Base-by-base conservation (phyloP, 2,329 filamentous ascomycete species). In the Sporothrix luriei region DNA sequence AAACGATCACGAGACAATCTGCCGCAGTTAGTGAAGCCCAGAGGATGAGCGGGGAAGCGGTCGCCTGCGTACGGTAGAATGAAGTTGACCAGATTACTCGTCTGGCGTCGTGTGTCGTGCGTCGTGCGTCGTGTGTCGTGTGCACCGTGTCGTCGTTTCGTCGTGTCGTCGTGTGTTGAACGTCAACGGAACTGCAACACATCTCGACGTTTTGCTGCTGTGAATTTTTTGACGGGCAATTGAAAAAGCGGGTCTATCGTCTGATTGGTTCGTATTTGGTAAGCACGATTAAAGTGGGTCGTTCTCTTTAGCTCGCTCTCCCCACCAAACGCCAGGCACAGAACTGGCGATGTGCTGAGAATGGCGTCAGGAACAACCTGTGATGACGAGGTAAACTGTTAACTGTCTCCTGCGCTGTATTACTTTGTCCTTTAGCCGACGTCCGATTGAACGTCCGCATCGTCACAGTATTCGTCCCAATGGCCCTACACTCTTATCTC, bases 91-190 rank as follows among this genome's bases (percentile, higher is more conserved):
- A 19, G 2, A 1, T 59, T 16, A 21, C 33, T 52, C 10, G 55
- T 43, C 33, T 9, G 33, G 11, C n/a, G 6, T 24, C 38, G 55
- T 16, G 19, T 21, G 29, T 21, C 38, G 38, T 4, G 38, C 38
- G 38, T 40, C 38, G 38, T 40, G n/a, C n/a, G n/a, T n/a, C n/a
- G n/a, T n/a, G 38, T 11, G 55, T 61, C 5, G 10, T 13, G n/a
- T 61, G 33, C 55, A n/a, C 55, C 59, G 59, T 11, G 21, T 14
- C 16, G 40, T 26, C 59, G 59, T 46, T 21, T 62, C 59, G 51
- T 26, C 51, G 59, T 62, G 40, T 29, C 40, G 59, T 62, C 57
- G 57, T 62, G 59, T 40, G 24, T 48, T 61, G 55, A 61, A n/a
- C 55, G 24, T 24, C n/a, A 13, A 43, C n/a, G 10, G 19, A 40